Base-by-base conservation (phyloP, 2,329 filamentous ascomycete genomes). In the Aspergillus pseudoglaucus region DNA sequence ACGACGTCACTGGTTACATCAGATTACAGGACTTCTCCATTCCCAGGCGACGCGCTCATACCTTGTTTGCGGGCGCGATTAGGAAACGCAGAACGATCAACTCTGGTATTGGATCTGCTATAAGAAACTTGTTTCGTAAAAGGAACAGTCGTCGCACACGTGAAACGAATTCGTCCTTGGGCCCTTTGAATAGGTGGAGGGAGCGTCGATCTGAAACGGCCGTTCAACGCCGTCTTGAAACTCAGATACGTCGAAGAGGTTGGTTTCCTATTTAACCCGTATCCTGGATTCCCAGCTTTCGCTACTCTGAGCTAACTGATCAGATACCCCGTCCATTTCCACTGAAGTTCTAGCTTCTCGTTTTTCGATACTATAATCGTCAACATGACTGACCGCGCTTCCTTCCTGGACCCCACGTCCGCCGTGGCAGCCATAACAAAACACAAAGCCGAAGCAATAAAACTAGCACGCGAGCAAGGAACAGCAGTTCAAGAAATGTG, bases 361-460 rank as follows among this genome's bases (percentile, higher is more conserved):
- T n/a, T 14, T 20, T 15, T 35, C 35, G 20, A 14, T 25, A 45
- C 18, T 45, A n/a, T 15, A 35, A n/a, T 22, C 27, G 14, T 14
- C 48, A 54, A 20, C 40, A 59, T 59, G 57, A 50, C 56, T 40
- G 27, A 57, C 40, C 63, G 66, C 15, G 52, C 38, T n/a, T 69
- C 67, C 4, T 62, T 71, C 38, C 53, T 72, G 40, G 68, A 72
- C 49, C 69, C 69, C 18, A 65, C 68, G 38, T 70, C 68, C 41
- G 69, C 70, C 30, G 61, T 72, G 64, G 63, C 67, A 47, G 70
- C 72, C 12, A 67, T 75, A 52, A 74, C 71, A n/a, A 70, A 69
- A 47, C 72, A 75, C 52, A 74, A 74, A 48, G 65, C 66, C n/a
- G 72, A 75, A 54, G 73, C 73, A 4, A 71, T 75, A 41, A 68